Conservation (phyloP, 2,329 filamentous ascomycete species). For the Ceratocystis cacaofunesta region DNA sequence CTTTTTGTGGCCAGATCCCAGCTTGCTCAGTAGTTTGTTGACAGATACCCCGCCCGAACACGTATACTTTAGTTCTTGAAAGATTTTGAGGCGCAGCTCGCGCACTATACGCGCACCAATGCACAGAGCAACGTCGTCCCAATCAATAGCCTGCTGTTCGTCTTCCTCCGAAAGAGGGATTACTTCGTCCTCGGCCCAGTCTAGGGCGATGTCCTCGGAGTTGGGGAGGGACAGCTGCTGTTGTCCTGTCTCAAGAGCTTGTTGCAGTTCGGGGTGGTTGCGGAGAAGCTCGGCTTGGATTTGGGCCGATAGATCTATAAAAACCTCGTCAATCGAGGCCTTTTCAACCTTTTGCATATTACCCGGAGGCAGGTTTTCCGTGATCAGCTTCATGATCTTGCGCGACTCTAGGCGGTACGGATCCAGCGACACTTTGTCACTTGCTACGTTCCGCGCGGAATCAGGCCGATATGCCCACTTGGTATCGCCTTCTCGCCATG, state of each 20-base stretch:
- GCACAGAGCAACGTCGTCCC: constrained; percentile 83
- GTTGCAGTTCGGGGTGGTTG: constrained; percentile 55
- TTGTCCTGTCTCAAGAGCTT: constrained; percentile 39
- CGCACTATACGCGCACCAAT: constrained; percentile 83
- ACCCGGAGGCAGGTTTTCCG: constrained; percentile 53
- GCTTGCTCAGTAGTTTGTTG: constrained; percentile 92
- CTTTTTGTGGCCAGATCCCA: constrained; percentile 84
- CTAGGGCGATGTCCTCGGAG: constrained; percentile 52
- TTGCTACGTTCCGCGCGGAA: constrained; percentile 62
- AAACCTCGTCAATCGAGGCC: constrained; percentile 89
- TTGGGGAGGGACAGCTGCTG: constrained; percentile 58
- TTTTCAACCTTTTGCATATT: constrained; percentile 69
- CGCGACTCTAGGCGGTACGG: constrained; percentile 77
- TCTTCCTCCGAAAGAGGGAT: constrained; percentile 62
- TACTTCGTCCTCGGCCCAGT: constrained; percentile 74
- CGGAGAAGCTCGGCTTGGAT: constrained; percentile 61
- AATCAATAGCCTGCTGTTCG: constrained; percentile 75
- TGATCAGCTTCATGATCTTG: constrained; percentile 65
- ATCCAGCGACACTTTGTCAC: constrained; percentile 87
- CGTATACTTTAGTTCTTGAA: constrained; percentile 63
- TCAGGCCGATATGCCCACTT: constrained; percentile 85
- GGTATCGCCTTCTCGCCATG: constrained; percentile 81
- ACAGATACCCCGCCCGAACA: constrained; percentile 78
- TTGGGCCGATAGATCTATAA: constrained; percentile 77
- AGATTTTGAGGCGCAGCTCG: constrained; percentile 53